Base-by-base conservation (phyloP, 2,329 filamentous ascomycete species). In the Aspergillus carbonarius region DNA sequence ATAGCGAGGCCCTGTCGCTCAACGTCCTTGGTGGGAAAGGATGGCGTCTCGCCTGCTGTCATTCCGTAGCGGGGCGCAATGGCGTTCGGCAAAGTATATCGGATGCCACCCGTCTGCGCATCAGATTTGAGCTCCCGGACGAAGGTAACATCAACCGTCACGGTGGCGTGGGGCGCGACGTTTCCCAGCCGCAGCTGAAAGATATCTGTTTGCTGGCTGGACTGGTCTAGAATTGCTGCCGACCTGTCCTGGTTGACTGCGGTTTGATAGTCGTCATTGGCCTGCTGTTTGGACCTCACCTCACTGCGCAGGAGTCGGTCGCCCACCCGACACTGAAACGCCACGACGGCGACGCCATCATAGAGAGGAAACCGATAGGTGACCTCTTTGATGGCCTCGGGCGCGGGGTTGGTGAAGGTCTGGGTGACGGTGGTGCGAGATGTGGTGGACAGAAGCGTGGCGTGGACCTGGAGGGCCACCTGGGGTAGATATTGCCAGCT, bases 71-170 rank as follows among this genome's bases (percentile, higher is more conserved):
- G 81, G 1, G 88, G 88, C 0, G 85, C 86, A 56, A 92, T 87
- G 49, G 72, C 75, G 0, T 83, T 89, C 0, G 89, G 89, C 4
- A 92, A 83, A 4, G 84, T 91, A 68, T 88, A 89, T 6, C 88
- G 82, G 25, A 89, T 78, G 5, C 87, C 87, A 66, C 92, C 86
- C 3, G 83, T 79, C 61, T 87, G 84, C 44, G 85, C 82, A 67
- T 91, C 88, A 63, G 91, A 86, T 74, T 90, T 90, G 55, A 92
- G 79, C 70, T 92, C 88, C 2, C 85, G 86, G 4, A 90, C 79
- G 61, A 89, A 91, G 0, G 79, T 84, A 56, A 91, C 84, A 10
- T 87, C 80, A 6, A 91, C 82, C 6, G 80, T 70, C 34, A 90
- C 75, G 34, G 78, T 81, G 15, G 82, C 81, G 0, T 79, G 80